Evolutionary conservation across 352 stramenopile species (phyloP), one percentile per base, ranked within the genome.

Genomic region (Globisporangium emineosum): DNA sequence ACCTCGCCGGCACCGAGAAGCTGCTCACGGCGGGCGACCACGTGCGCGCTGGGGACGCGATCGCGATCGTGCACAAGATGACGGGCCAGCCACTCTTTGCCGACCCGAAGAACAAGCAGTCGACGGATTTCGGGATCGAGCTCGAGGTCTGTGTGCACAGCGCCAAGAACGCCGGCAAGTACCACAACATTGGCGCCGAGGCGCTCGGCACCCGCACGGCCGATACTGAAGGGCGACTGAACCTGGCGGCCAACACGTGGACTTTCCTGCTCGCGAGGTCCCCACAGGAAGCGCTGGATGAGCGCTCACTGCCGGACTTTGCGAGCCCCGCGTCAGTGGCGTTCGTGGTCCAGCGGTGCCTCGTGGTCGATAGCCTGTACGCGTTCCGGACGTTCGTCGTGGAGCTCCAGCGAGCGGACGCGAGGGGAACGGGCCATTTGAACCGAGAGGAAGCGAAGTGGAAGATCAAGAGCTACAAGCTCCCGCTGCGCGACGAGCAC

Each of bases 21-120:
- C 65, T 91, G 3, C 81, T 95, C n/a, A 75, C 81, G 15, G 70
- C 71, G 0, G 79, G 84, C 0, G 69, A 70, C 5, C 73, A 69
- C 13, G 74, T 95, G 2, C 29, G 52, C 6, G 65, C 73, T 0
- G 79, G 79, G 0, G 87, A 95, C 42, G 54, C 58, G 2, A 64
- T 94, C 54, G 75, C 83, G 4, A 56, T 95, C 42, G 63, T 90
- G 55, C 87, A 95, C 71, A 93, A 95, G 71, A 95, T 95, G 87
- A 93, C 87, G 0, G 83, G 85, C 23, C 75, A 91, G 51, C 73
- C 84, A 12, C 66, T 95, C 6, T 77, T 70, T 15, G 66, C 72
- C 1, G 73, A 90, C 27, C 62, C 67, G 37, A 83, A 75, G 61
- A 84, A 68, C 71, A 88, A 82, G 27, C 77, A 90, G 57, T 80